phyloP scores from a whole-genome alignment of 345 rosid genomes.

The Psidium guajava region DNA sequence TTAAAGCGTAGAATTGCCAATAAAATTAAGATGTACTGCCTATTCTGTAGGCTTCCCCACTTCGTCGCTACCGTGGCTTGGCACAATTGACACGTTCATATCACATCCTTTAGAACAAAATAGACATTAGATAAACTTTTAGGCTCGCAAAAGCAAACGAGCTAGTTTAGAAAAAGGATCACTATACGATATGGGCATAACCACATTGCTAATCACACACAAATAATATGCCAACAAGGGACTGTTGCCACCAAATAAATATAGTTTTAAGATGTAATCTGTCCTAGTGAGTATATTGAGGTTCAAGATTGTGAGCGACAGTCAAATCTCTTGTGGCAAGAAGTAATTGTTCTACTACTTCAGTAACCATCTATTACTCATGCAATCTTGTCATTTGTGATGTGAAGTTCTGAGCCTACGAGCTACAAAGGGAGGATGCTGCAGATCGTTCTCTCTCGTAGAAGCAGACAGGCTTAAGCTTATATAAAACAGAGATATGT shows the following conservation, averaged over 20 bases:
- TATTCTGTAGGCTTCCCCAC: background rate
- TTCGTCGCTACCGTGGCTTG: background rate
- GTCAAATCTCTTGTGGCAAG: background rate
- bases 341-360: background rate
- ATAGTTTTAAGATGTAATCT: background rate
- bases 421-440: no score
- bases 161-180: background rate
- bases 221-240: background rate
- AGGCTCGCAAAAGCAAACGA: background rate
- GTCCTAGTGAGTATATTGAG: background rate
- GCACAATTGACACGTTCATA: background rate
- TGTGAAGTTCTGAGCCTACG: no score
- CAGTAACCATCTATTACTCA: background rate
- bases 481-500: background rate
- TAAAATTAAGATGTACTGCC: background rate
- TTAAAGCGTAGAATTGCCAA: background rate
- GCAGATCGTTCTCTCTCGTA: background rate
- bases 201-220: background rate
- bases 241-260: background rate
- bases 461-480: background rate
- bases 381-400: no score
- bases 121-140: background rate
- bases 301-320: background rate
- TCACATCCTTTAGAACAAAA: background rate
- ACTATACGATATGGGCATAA: background rate